phyloP scores from a whole-genome alignment of 225 moss, liverwort and hornwort species.

The Pseudoscleropodium purum region DNA sequence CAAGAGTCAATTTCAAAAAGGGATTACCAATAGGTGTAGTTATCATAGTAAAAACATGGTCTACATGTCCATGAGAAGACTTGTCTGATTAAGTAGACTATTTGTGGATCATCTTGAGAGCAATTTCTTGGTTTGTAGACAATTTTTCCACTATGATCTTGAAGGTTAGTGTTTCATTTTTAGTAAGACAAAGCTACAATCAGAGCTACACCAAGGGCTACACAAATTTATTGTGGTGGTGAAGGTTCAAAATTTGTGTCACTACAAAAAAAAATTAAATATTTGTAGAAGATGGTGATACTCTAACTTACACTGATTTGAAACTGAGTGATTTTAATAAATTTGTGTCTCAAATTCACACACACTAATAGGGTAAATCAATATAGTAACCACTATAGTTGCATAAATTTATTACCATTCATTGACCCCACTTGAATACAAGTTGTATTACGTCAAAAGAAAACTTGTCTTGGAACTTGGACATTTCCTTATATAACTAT shows the following conservation, averaged over 20 bases:
- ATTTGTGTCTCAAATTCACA: not conserved
- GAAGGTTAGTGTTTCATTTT: not conserved
- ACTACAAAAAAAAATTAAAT: not conserved
- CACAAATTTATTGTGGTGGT: too few relatives aligned
- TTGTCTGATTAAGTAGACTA: rapidly evolving
- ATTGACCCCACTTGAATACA: not conserved
- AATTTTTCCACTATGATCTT: not conserved
- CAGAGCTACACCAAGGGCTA: rapidly evolving
- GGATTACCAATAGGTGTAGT: too few relatives aligned
- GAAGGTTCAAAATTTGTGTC: not conserved
- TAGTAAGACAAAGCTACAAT: not conserved
- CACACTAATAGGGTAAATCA: not conserved
- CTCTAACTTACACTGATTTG: not conserved
- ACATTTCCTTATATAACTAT: not conserved
- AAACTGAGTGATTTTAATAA: not conserved
- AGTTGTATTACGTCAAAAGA: not conserved
- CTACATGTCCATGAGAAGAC: rapidly evolving
- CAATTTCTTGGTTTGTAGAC: not conserved
- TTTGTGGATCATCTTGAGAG: not conserved
- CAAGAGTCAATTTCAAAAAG: not conserved
- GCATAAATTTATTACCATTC: not conserved
- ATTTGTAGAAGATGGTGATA: not conserved
- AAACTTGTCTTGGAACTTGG: rapidly evolving
- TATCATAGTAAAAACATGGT: rapidly evolving
- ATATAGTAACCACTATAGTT: not conserved